Evolutionary conservation across 2,329 filamentous ascomycete genomes (phyloP), one percentile per base, ranked within the genome.

Genomic region (Ophiobolus disseminans): DNA sequence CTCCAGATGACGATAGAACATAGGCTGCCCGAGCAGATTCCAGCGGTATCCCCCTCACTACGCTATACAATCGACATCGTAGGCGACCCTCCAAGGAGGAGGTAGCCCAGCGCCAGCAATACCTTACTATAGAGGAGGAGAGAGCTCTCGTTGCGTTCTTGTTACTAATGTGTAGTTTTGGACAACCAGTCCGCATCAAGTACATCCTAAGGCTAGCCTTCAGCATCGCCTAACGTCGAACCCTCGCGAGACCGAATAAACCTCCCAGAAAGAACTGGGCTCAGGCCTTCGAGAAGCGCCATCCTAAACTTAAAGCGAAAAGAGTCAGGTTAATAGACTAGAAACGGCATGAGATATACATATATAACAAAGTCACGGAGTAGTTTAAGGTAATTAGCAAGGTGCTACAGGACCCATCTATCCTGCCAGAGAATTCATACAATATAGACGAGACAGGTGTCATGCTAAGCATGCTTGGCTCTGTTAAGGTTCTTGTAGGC

Each of bases 111-210:
- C 35, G 53, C 56, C 45, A 65, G 57, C 58, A 61, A 55, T 69
- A 68, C 40, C 65, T 68, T 22, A 57, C 53, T 39, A 56, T 45
- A 13, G 38, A 19, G 17, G 62, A 69, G 54, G 64, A 68, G 57
- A 60, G 65, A 50, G 65, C 62, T 23, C 37, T 68, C 32, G 51
- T 55, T 25, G 38, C 43, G 14, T 50, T 50, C 54, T 40, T 50
- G 28, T 35, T 62, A 40, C 51, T 39, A 47, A 62, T 58, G 55
- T 36, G 46, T 50, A 28, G 32, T 25, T 37, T 54, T 35, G 59
- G 58, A 23, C 32, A 46, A 21, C 53, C 45, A 45, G 40, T 59
- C 14, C 53, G 34, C 26, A 55, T 63, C 1, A 61, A 61, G 40
- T 53, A 50, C 40, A 40, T 26, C 6, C 55, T 44, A 43, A 53